Evolutionary conservation across 2,329 filamentous ascomycete genomes (phyloP), one percentile per base, ranked within the genome.

Genomic region (Chalaropsis thielavioides): DNA sequence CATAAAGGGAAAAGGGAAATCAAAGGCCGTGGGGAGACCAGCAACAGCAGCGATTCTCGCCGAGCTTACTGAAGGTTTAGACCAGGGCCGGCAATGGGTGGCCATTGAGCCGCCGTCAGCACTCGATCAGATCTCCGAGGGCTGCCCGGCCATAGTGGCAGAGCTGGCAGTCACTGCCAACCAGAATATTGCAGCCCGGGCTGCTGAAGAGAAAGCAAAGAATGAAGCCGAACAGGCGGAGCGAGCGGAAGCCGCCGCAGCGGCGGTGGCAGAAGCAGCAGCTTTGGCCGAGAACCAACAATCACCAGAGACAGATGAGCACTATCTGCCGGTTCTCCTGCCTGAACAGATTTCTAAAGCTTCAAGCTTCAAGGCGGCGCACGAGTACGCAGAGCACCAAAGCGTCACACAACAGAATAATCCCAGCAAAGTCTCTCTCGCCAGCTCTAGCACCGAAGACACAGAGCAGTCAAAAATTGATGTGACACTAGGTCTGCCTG

Each of bases 241-340:
- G 59, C 71, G 67, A 22, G 64, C 63, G 51, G 63, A 70, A 68
- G 59, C 69, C 72, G 62, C 67, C 5, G 27, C 69, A 72, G 62
- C 67, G 3, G 27, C 54, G 17, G 27, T 13, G 10, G 17, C 54
- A 38, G 54, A 15, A 58, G 27, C 54, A 35, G 24, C 24, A 38
- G 54, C 27, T 31, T 15, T 58, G 54, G 15, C 69, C 27, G 62
- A 68, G 64, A 68, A 70, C 64, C 62, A 62, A 64, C 68, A 68
- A 58, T 38, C 60, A 44, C 75, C 75, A 56, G 71, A 69, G 10
- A 74, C 73, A 44, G 76, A 44, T 6, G 17, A 74, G 44, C 73
- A 71, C 17, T 75, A 75, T 67, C 68, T 75, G 0, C 73, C 74
- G 19, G 72, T 75, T 61, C 72, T 73, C 22, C 71, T 75, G 7